Conservation (phyloP, 768 basidiomycete species). For the Tylopilus sp. region DNA sequence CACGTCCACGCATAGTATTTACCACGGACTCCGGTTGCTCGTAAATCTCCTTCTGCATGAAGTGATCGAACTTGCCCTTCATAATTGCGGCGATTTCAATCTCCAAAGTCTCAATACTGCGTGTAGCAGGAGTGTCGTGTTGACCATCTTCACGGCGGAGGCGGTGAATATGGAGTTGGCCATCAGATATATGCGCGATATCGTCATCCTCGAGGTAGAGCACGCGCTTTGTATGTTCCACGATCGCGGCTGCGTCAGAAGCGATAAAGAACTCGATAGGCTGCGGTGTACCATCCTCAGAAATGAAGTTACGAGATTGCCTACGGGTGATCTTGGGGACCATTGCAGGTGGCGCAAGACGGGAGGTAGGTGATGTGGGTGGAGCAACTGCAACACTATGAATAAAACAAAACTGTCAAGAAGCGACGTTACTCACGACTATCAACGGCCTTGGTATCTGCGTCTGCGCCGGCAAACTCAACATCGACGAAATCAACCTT, state of each 20-base stretch:
- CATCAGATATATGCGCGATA: constrained; percentile 95
- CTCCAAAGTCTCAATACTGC: constrained; percentile 97
- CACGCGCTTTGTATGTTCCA: constrained; percentile 99
- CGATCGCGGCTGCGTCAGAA: constrained; percentile 92
- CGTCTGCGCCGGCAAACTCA: constrained; percentile 80
- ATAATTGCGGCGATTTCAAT: constrained; percentile 99
- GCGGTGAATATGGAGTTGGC: constrained; percentile 98
- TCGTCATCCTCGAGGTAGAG: constrained; percentile 99
- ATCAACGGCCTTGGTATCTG: constrained; percentile 43
- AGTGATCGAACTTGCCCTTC: constrained; percentile 99
- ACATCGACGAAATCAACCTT: constrained; percentile 99
- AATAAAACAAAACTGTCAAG: background rate
- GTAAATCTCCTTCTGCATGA: constrained; percentile 99
- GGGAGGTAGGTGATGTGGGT: constrained; percentile 51
- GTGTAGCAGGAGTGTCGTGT: constrained; percentile 58
- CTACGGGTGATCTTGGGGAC: constrained; percentile 82
- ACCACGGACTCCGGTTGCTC: constrained; percentile 99
- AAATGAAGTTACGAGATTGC: constrained; percentile 97
- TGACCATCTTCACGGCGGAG: constrained; percentile 83
- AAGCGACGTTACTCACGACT: constrained; percentile 34
- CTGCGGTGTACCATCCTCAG: constrained; percentile 96
- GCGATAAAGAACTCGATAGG: constrained; percentile 99
- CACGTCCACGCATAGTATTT: constrained; percentile 99
- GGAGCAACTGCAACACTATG: constrained; percentile 35
- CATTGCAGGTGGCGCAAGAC: constrained; percentile 62